Conservation (phyloP, 352 stramenopile species). For the Thalassiosira mediterranea region DNA sequence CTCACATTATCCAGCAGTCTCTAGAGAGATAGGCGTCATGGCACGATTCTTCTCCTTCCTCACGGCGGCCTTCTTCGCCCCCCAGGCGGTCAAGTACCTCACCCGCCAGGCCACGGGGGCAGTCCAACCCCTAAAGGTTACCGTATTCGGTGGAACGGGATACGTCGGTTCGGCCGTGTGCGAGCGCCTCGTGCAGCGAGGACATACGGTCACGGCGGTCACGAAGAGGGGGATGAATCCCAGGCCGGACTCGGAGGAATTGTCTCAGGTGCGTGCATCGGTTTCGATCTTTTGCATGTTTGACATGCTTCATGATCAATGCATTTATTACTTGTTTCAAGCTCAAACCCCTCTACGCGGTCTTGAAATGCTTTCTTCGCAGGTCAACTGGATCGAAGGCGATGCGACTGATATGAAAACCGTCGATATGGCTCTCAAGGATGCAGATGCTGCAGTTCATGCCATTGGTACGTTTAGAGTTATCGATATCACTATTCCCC, state of each 20-base stretch:
- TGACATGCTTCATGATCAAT: not conserved
- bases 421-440: slow-evolving; percentile 43
- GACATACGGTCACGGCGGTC: slow-evolving; percentile 54
- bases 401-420: slow-evolving; percentile 58
- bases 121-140: slow-evolving; percentile 29
- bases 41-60: too few species aligned
- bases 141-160: slow-evolving; percentile 56
- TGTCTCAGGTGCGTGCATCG: slow-evolving; percentile 29
- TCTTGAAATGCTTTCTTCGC: too few species aligned
- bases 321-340: not conserved
- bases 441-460: slow-evolving; percentile 56
- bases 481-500: too few species aligned
- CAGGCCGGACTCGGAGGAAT: slow-evolving; percentile 44
- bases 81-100: slow-evolving; percentile 2
- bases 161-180: slow-evolving; percentile 62
- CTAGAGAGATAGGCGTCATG: too few species aligned
- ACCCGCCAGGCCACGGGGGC: slow-evolving; percentile 9
- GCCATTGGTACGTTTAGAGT: too few species aligned
- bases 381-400: slow-evolving; percentile 56
- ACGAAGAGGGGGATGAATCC: slow-evolving; percentile 49
- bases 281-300: not conserved
- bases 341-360: not conserved
- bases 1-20: too few species aligned
- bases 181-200: slow-evolving; percentile 51
- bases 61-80: slow-evolving; percentile 17